Percentiles rank a stretch among this genome's conserved stretches.
Evolutionary conservation across 768 basidiomycete genomes (phyloP).

Genomic region (Kwoniella heveanensis): DNA sequence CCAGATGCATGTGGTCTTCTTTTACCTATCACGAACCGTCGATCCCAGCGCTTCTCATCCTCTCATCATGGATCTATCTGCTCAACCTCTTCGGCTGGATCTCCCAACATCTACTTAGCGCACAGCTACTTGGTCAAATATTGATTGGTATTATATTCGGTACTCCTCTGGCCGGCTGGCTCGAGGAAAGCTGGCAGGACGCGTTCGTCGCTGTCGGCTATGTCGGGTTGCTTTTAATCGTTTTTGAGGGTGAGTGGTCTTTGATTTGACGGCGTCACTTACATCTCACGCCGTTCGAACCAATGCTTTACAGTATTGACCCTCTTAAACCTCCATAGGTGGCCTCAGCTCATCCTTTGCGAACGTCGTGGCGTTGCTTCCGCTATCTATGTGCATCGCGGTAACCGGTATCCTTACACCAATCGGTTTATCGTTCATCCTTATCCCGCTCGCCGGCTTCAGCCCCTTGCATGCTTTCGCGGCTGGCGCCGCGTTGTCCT

Average conservation of each 20-base stretch:
- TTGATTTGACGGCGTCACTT: no score
- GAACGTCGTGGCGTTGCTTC: slow-evolving; percentile 60
- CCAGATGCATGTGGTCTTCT: slow-evolving; percentile 33
- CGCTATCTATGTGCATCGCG: slow-evolving; percentile 61
- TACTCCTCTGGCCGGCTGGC: slow-evolving; percentile 60
- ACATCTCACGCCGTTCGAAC: no score
- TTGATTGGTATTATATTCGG: slow-evolving; percentile 65
- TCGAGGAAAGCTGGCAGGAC: slow-evolving; percentile 58
- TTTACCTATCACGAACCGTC: slow-evolving; percentile 56
- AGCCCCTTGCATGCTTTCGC: slow-evolving; percentile 64
- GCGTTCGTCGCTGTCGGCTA: slow-evolving; percentile 61
- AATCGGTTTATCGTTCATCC: slow-evolving; percentile 51
- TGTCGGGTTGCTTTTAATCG: slow-evolving; percentile 61
- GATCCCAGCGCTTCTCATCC: slow-evolving; percentile 58
- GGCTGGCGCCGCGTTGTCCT: slow-evolving; percentile 66
- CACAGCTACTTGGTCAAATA: slow-evolving; percentile 63
- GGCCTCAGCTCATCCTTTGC: slow-evolving; percentile 63
- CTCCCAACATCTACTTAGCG: slow-evolving; percentile 59
- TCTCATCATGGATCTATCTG: slow-evolving; percentile 64
- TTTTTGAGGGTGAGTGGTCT: slow-evolving; percentile 59
- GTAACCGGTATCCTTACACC: slow-evolving; percentile 60
- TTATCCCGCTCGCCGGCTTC: slow-evolving; percentile 62
- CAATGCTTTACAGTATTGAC: no score
- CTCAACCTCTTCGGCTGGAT: slow-evolving; percentile 61
- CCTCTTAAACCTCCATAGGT: slow-evolving; percentile 56